Percentiles rank a stretch among this genome's conserved stretches.
These are phyloP conservation scores for Globisporangium emineosum DNA, from an alignment of 352 stramenopile species.

Conservation along the genomic window DNA sequence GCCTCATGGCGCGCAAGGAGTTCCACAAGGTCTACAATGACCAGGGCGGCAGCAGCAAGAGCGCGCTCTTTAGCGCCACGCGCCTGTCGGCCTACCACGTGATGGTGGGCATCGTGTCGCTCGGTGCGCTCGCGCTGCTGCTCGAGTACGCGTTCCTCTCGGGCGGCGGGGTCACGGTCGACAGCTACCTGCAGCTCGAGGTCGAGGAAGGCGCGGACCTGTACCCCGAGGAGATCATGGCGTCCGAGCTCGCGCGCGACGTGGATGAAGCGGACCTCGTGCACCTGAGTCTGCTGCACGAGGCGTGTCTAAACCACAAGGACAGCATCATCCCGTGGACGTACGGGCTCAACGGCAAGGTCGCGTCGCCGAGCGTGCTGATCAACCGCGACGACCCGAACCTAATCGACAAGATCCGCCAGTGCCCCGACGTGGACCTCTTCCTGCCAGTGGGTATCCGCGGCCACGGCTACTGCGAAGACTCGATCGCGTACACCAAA, in stretches of 20 bases:
- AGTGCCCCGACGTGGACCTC: slow-evolving; percentile 40
- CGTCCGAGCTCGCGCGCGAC: slow-evolving; percentile 30
- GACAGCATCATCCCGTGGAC: slow-evolving; percentile 30
- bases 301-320: slow-evolving; percentile 31
- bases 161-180: background rate
- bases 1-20: slow-evolving; percentile 22
- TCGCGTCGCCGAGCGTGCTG: slow-evolving; percentile 7
- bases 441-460: slow-evolving; percentile 25
- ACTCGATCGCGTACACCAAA: slow-evolving; percentile 39
- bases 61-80: background rate
- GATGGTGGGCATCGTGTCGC: slow-evolving; percentile 11
- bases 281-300: slow-evolving; percentile 51
- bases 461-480: slow-evolving; percentile 48
- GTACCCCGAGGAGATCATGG: slow-evolving; percentile 42
- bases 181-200: slow-evolving; percentile 19
- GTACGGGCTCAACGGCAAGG: slow-evolving; percentile 10
- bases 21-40: slow-evolving; percentile 17
- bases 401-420: slow-evolving; percentile 25
- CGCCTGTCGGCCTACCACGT: slow-evolving; percentile 17
- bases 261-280: slow-evolving; percentile 33
- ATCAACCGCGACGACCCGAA: slow-evolving; percentile 16
- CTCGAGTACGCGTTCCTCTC: slow-evolving; percentile 16
- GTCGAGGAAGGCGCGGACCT: slow-evolving; percentile 31
- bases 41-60: slow-evolving; percentile 1
- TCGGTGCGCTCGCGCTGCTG: slow-evolving; percentile 14